These are phyloP conservation scores for Torrubiellomyces zombiae DNA, from an alignment of 2,329 filamentous ascomycete species.

Conservation along the genomic window DNA sequence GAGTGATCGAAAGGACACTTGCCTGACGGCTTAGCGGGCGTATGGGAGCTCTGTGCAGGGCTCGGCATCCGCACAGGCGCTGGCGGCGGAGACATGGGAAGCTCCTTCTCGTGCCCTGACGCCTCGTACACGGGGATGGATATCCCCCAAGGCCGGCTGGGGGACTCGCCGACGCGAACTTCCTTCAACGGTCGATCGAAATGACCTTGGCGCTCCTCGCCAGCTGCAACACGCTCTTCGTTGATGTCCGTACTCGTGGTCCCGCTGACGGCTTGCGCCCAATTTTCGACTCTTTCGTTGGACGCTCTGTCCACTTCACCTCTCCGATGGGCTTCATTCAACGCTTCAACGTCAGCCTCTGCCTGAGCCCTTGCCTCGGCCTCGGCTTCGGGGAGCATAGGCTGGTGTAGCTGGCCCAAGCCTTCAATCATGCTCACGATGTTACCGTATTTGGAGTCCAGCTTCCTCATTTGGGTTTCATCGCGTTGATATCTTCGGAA, in stretches of 20 bases:
- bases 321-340: too few species aligned
- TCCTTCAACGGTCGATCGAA: conserved; percentile 81
- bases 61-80: conserved; percentile 36
- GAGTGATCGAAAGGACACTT: conserved; percentile 45
- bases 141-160: conserved; percentile 86
- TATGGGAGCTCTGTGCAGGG: conserved; percentile 13
- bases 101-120: conserved; percentile 17
- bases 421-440: conserved; percentile 90
- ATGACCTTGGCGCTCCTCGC: conserved; percentile 47
- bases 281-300: conserved; percentile 63
- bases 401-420: conserved; percentile 71
- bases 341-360: conserved; percentile 25
- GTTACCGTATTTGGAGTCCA: conserved; percentile 89
- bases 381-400: conserved; percentile 53
- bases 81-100: conserved; percentile 38
- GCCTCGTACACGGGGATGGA: conserved; percentile 48
- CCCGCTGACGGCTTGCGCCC: conserved; percentile 62
- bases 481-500: conserved; percentile 80
- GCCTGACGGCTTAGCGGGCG: conserved; percentile 15
- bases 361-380: too few species aligned
- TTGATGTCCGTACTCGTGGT: conserved; percentile 22
- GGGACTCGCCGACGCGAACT: conserved; percentile 82
- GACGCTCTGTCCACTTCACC: conserved; percentile 35
- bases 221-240: conserved; percentile 19
- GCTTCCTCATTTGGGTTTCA: conserved; percentile 66